A percentile compares a stretch with the other conserved stretches of the same genome.
Conservation (phyloP, 345 rosid genomes). For the Camelina sativa region DNA sequence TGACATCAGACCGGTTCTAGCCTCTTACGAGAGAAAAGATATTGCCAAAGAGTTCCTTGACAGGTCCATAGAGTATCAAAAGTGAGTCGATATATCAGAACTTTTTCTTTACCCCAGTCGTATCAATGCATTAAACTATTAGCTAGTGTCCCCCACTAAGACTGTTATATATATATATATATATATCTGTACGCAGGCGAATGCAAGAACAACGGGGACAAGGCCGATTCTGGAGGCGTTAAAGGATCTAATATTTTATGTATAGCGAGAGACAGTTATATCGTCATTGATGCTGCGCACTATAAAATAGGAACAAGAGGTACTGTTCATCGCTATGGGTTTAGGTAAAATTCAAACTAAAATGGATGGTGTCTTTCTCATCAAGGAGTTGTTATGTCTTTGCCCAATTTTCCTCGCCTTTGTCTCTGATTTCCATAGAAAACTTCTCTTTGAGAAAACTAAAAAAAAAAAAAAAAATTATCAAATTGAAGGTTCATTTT, state of each 20-base stretch:
- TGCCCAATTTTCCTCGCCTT: slow-evolving; percentile 19
- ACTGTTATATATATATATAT: slow-evolving; percentile 1
- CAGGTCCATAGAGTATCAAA: slow-evolving; percentile 80
- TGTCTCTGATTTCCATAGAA: slow-evolving; percentile 20
- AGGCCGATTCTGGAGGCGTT: slow-evolving; percentile 63
- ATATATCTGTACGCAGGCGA: slow-evolving; percentile 53
- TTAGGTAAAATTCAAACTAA: slow-evolving; percentile 30
- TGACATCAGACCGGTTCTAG: slow-evolving; percentile 77
- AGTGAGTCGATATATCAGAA: slow-evolving; percentile 46
- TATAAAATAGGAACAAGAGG: slow-evolving; percentile 27
- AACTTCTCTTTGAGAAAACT: not conserved
- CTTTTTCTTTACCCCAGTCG: not conserved
- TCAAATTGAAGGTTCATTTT: not conserved
- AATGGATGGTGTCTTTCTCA: slow-evolving; percentile 21
- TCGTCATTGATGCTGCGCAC: slow-evolving; percentile 36
- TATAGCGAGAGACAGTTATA: slow-evolving; percentile 39
- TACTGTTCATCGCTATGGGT: slow-evolving; percentile 30
- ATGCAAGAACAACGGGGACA: slow-evolving; percentile 85
- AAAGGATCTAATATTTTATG: slow-evolving; percentile 29
- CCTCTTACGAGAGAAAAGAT: slow-evolving; percentile 77
- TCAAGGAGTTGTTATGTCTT: slow-evolving; percentile 20
- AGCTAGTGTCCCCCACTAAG: not conserved
- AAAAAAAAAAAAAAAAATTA: not conserved
- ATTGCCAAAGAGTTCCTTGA: slow-evolving; percentile 85
- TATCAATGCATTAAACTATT: slow-evolving; percentile 14